Evolutionary conservation across 345 rosid species (phyloP), one percentile per base, ranked within the genome.

Genomic region (Erodium maritimum): DNA sequence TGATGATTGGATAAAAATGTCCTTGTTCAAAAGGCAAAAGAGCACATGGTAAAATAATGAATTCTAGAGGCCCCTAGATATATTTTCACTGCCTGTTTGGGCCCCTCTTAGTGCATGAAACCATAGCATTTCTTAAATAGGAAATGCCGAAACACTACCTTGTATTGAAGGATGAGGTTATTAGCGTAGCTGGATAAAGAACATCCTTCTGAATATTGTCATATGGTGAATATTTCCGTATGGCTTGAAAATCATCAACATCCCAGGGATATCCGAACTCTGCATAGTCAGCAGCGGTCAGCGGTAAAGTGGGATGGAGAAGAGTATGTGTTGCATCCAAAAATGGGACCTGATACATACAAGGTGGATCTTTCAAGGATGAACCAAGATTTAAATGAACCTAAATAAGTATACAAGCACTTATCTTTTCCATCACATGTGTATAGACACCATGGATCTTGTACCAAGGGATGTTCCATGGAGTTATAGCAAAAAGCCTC

Each of bases 241-340:
- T 87, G 21, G 91, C 94, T 46, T 67, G 80, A 73, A 93, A 87
- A 56, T 93, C 96, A 60, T 82, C 80, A 42, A 77, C 65, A 52
- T 87, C 86, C 56, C 85, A 87, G 54, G 96, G 95, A 75, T 75
- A 82, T 33, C 99, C 96, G 67, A 89, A 93, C 72, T 93, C 99
- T 72, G 85, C 99, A 21, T 78, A 93, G 64, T 93, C 99, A 55
- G 66, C 79, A 52, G 90, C 80, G 13, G 74, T 75, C 34, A 93
- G 84, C 10, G 95, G 95, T 61, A 91, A 73, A 75, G 86, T 70
- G 19, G 99, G 97, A 76, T 76, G 4, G 50, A 87, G 83, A 61
- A 89, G 88, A 29, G 95, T 93, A 74, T 79, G 85, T 52, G 95
- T 93, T 50, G 90, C 79, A 79, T 91, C 96, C 25, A 93, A 71